Evolutionary conservation across 1,139 yeast species (phyloP).

Genomic region (Blastobotrys buckinghamii): DNA sequence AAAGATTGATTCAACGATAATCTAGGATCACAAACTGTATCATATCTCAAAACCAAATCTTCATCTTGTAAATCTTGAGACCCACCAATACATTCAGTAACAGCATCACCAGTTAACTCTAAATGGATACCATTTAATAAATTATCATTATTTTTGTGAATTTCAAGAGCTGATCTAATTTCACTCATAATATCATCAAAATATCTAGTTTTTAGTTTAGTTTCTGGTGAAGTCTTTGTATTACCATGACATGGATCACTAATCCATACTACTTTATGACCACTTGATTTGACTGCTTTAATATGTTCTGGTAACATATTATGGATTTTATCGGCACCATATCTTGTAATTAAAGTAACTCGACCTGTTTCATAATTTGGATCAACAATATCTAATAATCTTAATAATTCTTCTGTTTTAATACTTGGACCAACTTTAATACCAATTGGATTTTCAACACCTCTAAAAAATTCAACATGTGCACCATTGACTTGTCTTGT

Average conservation of each 20-base stretch:
- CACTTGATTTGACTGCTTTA: constrained; percentile 35
- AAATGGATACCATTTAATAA: constrained; percentile 39
- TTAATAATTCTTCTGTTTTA: constrained; percentile 35
- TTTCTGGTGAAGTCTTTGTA: constrained; percentile 37
- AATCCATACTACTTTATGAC: constrained; percentile 41
- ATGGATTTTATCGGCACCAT: constrained; percentile 37
- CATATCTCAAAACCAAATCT: constrained; percentile 37
- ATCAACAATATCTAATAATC: constrained; percentile 37
- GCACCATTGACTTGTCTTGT: constrained; percentile 42
- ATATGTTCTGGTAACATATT: constrained; percentile 37
- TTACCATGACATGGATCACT: constrained; percentile 43
- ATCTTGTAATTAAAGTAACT: constrained; percentile 40
- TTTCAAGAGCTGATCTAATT: constrained; percentile 33
- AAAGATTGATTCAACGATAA: constrained; percentile 37
- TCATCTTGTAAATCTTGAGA: constrained; percentile 38
- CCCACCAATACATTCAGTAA: constrained; percentile 43
- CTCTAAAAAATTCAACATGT: constrained; percentile 42
- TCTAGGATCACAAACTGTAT: constrained; percentile 42
- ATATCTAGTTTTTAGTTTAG: constrained; percentile 39
- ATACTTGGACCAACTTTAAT: constrained; percentile 42
- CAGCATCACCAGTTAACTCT: constrained; percentile 41
- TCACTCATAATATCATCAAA: constrained; percentile 40
- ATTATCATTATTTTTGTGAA: constrained; percentile 34
- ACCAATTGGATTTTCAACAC: constrained; percentile 40
- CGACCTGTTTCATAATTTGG: constrained; percentile 37